These are phyloP conservation scores for Botryotinia globosa DNA, from an alignment of 2,329 filamentous ascomycete genomes.

Conservation along the genomic window DNA sequence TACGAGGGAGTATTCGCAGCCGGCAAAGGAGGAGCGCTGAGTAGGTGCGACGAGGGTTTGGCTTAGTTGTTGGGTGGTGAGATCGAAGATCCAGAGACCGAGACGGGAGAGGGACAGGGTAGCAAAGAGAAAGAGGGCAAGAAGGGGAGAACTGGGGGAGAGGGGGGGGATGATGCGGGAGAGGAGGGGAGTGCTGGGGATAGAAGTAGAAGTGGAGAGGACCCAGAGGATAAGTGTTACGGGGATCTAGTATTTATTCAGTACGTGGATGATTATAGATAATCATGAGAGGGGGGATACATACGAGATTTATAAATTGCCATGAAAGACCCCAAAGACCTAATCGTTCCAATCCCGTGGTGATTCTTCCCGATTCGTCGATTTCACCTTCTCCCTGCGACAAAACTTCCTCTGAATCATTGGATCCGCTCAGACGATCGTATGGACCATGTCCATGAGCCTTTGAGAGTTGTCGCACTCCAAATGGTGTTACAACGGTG, in stretches of 20 bases:
- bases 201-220: constrained; percentile 27
- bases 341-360: constrained; percentile 41
- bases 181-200: constrained; percentile 2
- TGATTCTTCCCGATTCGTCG: constrained; percentile 28
- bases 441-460: constrained; percentile 35
- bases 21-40: constrained; percentile 43
- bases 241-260: constrained; percentile 34
- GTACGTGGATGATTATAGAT: background rate
- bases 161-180: constrained; percentile 37
- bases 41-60: constrained; percentile 40
- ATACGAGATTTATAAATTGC: constrained; percentile 44
- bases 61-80: constrained; percentile 46
- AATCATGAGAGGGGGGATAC: constrained; percentile 2
- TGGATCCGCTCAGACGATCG: constrained; percentile 16
- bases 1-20: constrained; percentile 43
- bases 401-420: background rate
- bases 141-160: constrained; percentile 19
- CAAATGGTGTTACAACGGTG: constrained; percentile 50
- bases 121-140: constrained; percentile 39
- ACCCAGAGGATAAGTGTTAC: constrained; percentile 40
- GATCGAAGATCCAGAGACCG: constrained; percentile 46
- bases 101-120: constrained; percentile 45
- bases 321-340: constrained; percentile 45
- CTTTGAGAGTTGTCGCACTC: constrained; percentile 43
- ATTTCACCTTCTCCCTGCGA: constrained; percentile 2